Conservation (phyloP, 495 filamentous ascomycete genomes). For the Neurospora hispaniola region DNA sequence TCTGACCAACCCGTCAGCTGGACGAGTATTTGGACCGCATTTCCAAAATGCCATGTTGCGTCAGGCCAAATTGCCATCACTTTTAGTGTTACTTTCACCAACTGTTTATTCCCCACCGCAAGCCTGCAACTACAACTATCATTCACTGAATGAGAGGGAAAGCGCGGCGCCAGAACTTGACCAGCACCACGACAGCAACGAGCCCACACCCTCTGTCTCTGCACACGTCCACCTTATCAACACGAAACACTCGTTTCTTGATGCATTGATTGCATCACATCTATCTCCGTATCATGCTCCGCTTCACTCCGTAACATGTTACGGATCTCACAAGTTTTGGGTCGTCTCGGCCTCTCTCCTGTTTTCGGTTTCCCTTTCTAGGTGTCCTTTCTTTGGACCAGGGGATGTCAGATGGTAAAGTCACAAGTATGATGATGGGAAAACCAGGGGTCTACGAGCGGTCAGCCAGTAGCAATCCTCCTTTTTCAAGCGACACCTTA, state of each 20-base stretch:
- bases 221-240: not conserved
- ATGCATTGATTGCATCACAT: not conserved
- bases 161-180: not conserved
- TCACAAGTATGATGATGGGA: not conserved
- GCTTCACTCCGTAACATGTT: not conserved
- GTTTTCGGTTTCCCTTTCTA: not conserved
- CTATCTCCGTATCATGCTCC: not conserved
- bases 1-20: not conserved
- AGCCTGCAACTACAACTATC: not conserved
- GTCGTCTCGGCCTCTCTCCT: not conserved
- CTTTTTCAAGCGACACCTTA: not conserved
- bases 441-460: not conserved
- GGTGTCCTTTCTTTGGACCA: not conserved
- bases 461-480: not conserved
- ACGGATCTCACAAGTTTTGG: not conserved
- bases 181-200: not conserved
- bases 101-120: not conserved
- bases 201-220: not conserved
- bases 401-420: not conserved
- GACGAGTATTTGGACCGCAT: not conserved
- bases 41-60: slow-evolving; percentile 3
- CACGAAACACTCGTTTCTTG: not conserved
- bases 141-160: not conserved
- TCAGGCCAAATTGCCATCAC: not conserved
- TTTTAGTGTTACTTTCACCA: not conserved